Percentiles rank a stretch among this genome's conserved stretches.
phyloP scores from a whole-genome alignment of 1,284 basidiomycete genomes.

The Apiotrichum siamense region DNA sequence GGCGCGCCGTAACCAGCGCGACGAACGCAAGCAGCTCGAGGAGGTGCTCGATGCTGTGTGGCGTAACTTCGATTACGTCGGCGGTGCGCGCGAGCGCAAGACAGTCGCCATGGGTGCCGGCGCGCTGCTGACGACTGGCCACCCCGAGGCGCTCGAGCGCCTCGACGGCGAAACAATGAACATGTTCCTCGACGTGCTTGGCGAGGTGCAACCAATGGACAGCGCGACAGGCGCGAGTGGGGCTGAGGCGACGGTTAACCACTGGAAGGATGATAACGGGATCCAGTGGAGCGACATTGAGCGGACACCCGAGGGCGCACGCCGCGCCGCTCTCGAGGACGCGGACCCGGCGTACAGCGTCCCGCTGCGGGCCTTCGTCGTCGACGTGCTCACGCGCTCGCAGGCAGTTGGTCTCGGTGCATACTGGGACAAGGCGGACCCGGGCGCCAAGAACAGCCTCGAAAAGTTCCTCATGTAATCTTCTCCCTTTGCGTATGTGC shows the following conservation, averaged over 20 bases:
- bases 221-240: slow-evolving; percentile 29
- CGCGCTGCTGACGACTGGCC: slow-evolving; percentile 54
- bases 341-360: slow-evolving; percentile 38
- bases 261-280: slow-evolving; percentile 36
- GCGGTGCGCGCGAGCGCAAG: slow-evolving; percentile 41
- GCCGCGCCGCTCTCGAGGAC: slow-evolving; percentile 35
- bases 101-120: slow-evolving; percentile 45
- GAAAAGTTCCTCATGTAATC: slow-evolving; percentile 32
- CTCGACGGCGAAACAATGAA: slow-evolving; percentile 55
- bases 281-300: slow-evolving; percentile 35
- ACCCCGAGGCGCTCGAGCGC: slow-evolving; percentile 65
- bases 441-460: slow-evolving; percentile 36
- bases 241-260: slow-evolving; percentile 27
- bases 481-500: too few species aligned
- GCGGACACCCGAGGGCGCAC: slow-evolving; percentile 34
- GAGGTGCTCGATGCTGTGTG: slow-evolving; percentile 45
- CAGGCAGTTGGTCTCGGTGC: slow-evolving; percentile 38
- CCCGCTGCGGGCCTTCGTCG: slow-evolving; percentile 36
- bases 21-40: slow-evolving; percentile 36
- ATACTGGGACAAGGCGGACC: slow-evolving; percentile 47
- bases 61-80: slow-evolving; percentile 48
- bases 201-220: slow-evolving; percentile 65
- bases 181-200: slow-evolving; percentile 82
- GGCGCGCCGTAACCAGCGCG: slow-evolving; percentile 23
- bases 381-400: slow-evolving; percentile 35